phyloP scores from a whole-genome alignment of 257 asterid genomes.

The Anisodus acutangulus region DNA sequence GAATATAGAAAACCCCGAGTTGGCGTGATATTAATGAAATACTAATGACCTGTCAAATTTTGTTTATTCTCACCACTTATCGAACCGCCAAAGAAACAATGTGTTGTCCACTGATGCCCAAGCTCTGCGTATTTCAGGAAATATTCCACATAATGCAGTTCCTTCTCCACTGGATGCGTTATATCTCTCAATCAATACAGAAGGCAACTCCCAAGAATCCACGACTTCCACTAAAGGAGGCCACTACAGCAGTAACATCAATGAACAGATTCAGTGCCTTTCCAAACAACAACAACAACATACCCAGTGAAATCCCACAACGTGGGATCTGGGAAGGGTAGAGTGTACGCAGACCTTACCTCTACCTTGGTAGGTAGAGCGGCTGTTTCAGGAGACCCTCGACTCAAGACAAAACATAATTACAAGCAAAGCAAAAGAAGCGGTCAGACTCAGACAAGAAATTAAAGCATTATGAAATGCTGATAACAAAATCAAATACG shows the following conservation, averaged over 20 bases:
- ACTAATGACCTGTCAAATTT: neutral
- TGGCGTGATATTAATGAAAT: neutral
- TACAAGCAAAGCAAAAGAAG: no score
- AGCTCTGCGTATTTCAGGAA: conserved; percentile 93
- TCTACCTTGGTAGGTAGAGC: no score
- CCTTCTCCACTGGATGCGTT: conserved; percentile 97
- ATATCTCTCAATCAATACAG: conserved; percentile 84
- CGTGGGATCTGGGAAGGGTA: no score
- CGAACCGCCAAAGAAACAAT: conserved; percentile 90
- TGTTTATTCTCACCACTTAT: conserved; percentile 71
- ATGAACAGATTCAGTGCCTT: conserved; percentile 15
- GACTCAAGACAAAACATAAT: no score
- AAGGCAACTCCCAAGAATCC: conserved; percentile 95
- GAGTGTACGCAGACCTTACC: no score
- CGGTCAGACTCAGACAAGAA: no score
- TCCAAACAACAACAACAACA: no score
- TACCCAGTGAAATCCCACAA: no score
- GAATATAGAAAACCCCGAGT: conserved; percentile 20
- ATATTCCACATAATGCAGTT: conserved; percentile 94
- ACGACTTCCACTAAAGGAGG: conserved; percentile 90
- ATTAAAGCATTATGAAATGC: no score
- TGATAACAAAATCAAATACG: no score
- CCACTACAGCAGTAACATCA: conserved; percentile 68
- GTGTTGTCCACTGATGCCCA: conserved; percentile 99
- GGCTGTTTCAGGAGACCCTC: no score